Evolutionary conservation across 1,139 yeast genomes (phyloP), one percentile per base, ranked within the genome.

Genomic region (Candida tropicalis): DNA sequence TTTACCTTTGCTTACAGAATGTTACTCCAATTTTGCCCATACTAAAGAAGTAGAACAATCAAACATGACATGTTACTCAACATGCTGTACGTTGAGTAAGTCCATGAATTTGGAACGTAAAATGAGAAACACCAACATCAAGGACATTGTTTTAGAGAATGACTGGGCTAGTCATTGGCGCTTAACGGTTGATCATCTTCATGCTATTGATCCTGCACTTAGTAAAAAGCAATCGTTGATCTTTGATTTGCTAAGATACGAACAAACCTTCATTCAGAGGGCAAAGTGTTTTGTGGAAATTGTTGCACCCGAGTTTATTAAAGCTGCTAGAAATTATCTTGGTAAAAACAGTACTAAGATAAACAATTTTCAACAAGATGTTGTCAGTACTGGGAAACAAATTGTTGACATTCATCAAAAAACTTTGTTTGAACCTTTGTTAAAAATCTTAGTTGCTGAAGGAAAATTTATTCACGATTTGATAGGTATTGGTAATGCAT

Each of bases 131-230:
- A 68, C 70, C 26, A 65, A 71, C 46, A 61, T 70, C n/a, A 55
- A 62, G 33, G 70, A 70, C 12, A 60, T 72, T 16, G 64, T 63
- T 0, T 61, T 73, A 29, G 76, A 70, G 7, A 75, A 69, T 32
- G 85, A 85, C 53, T 87, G 96, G 96, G 83, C 87, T 0, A 75
- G 82, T 10, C 87, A 82, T 57, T 87, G 95, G 91, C 75, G 79
- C 42, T 54, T 87, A 22, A 71, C 83, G 0, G 76, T 78, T 3
- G 82, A 77, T 15, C 84, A 81, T 40, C 58, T 86, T 27, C 65
- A 73, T 10, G 77, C 73, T 29, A 67, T 82, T 11, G 84, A 79
- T 45, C 79, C 77, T 23, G 66, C 66, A 9, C 79, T 81, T 40
- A 71, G 84, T 9, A 82, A 81, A 55, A 73, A 84, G 31, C 96